phyloP scores from a whole-genome alignment of 2,329 filamentous ascomycete genomes.

The Sporothrix schenckii region DNA sequence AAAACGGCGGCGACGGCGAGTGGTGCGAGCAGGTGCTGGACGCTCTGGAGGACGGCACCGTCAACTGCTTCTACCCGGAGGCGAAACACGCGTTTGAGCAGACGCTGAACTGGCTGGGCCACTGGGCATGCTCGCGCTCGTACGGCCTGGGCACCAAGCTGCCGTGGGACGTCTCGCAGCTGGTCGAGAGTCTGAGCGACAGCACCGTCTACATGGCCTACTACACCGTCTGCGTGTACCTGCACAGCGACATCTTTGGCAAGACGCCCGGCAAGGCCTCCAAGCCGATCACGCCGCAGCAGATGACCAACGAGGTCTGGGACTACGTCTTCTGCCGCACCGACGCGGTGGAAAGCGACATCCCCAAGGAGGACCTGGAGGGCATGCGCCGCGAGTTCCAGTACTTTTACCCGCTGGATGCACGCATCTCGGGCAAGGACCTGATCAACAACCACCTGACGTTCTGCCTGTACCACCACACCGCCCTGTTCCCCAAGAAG shows the following conservation, averaged over 20 bases:
- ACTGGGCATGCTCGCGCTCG: slow-evolving; percentile 91
- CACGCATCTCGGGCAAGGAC: slow-evolving; percentile 88
- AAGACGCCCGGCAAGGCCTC: slow-evolving; percentile 62
- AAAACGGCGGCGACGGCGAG: slow-evolving; percentile 67
- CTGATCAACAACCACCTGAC: slow-evolving; percentile 92
- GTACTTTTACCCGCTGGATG: slow-evolving; percentile 94
- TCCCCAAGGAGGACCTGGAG: slow-evolving; percentile 66
- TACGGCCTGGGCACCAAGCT: slow-evolving; percentile 93
- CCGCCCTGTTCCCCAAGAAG: slow-evolving; percentile 82
- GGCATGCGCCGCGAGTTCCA: slow-evolving; percentile 88
- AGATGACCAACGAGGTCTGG: slow-evolving; percentile 95
- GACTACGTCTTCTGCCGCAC: slow-evolving; percentile 88
- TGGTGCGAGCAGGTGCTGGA: slow-evolving; percentile 79
- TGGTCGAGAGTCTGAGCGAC: slow-evolving; percentile 87
- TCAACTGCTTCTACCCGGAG: slow-evolving; percentile 76
- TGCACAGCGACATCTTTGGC: slow-evolving; percentile 87
- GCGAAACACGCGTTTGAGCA: slow-evolving; percentile 80
- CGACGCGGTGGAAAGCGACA: slow-evolving; percentile 70
- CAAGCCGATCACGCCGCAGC: slow-evolving; percentile 72
- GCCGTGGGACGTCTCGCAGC: slow-evolving; percentile 87
- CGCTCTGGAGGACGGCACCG: slow-evolving; percentile 69
- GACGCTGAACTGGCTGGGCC: slow-evolving; percentile 87
- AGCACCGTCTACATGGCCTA: slow-evolving; percentile 91
- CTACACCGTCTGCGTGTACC: slow-evolving; percentile 66
- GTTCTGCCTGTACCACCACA: slow-evolving; percentile 92